phyloP scores from a whole-genome alignment of 1,139 yeast species.

The Pichia sp. region DNA sequence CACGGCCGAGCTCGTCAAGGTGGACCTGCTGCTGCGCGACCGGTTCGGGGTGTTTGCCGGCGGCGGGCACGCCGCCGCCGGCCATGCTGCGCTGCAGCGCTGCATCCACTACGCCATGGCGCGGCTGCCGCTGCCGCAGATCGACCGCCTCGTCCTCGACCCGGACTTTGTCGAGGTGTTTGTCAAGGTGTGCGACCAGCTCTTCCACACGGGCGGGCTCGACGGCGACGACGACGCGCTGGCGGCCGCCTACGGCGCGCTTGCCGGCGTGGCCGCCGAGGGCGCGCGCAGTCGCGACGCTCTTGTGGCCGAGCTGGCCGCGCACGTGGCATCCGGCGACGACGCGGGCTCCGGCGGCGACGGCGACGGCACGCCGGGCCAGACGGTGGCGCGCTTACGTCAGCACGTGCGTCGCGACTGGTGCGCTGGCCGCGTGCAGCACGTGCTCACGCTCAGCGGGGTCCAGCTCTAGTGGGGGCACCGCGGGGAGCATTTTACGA shows the following conservation, averaged over 20 bases:
- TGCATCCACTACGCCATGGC: not conserved
- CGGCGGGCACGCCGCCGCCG: slow-evolving; percentile 12
- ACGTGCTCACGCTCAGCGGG: not conserved
- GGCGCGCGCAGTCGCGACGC: not conserved
- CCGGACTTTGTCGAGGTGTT: slow-evolving; percentile 1
- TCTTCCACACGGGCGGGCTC: not conserved
- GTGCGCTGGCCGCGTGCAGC: not conserved
- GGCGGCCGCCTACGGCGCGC: not conserved
- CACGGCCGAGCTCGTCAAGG: not conserved
- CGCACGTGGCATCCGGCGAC: not conserved
- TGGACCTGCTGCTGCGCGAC: slow-evolving; percentile 3
- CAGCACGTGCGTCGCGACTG: not conserved
- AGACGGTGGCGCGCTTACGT: not conserved
- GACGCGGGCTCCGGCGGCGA: not conserved
- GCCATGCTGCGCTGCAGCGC: not conserved
- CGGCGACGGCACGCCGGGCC: not conserved
- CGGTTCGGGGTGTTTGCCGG: slow-evolving; percentile 9
- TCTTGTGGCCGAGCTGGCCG: not conserved
- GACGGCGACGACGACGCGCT: not conserved
- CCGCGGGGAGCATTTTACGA: not conserved
- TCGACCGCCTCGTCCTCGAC: slow-evolving; percentile 1
- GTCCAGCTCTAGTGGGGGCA: not conserved
- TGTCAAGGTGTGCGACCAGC: not conserved
- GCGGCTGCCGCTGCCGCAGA: not conserved
- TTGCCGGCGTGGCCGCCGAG: not conserved